Conservation (phyloP, 768 basidiomycete genomes). For the Coprinopsis cinerea region DNA sequence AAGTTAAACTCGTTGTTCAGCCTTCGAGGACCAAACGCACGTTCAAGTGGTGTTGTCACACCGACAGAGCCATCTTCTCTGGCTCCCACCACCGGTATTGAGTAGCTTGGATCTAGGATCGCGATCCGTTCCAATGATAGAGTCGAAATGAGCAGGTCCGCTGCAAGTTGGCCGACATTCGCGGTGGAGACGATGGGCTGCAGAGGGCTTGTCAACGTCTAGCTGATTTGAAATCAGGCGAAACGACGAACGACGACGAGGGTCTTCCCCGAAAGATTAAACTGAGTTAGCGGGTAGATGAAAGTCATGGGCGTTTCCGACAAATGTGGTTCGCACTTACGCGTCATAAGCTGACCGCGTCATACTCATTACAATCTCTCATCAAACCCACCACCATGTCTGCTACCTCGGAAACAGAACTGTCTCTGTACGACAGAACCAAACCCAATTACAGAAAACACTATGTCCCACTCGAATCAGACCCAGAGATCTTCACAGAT, state of each 20-base stretch:
- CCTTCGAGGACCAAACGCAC: constrained; percentile 49
- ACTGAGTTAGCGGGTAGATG: constrained; percentile 21
- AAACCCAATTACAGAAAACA: constrained; percentile 16
- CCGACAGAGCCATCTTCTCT: constrained; percentile 56
- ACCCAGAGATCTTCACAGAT: constrained; percentile 30
- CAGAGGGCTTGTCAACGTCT: constrained; percentile 11
- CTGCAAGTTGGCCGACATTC: constrained; percentile 76
- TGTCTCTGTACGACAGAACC: constrained; percentile 2
- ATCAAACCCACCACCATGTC: constrained; percentile 4
- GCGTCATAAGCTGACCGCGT: not conserved
- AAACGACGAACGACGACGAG: constrained; percentile 37
- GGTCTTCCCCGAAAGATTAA: constrained; percentile 32
- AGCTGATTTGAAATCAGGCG: not conserved
- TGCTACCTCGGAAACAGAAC: constrained; percentile 2
- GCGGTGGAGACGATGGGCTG: constrained; percentile 75
- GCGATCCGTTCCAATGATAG: constrained; percentile 57
- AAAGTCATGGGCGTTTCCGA: constrained; percentile 18
- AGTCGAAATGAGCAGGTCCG: constrained; percentile 67
- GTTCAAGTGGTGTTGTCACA: constrained; percentile 70
- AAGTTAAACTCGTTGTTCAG: constrained; percentile 5
- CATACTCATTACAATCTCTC: not conserved
- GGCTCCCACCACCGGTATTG: constrained; percentile 70
- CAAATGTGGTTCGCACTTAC: not conserved
- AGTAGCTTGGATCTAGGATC: constrained; percentile 52
- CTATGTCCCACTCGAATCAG: constrained; percentile 32